Conservation (phyloP, 129 eudicot genomes). For the Gnaphalium uliginosum region DNA sequence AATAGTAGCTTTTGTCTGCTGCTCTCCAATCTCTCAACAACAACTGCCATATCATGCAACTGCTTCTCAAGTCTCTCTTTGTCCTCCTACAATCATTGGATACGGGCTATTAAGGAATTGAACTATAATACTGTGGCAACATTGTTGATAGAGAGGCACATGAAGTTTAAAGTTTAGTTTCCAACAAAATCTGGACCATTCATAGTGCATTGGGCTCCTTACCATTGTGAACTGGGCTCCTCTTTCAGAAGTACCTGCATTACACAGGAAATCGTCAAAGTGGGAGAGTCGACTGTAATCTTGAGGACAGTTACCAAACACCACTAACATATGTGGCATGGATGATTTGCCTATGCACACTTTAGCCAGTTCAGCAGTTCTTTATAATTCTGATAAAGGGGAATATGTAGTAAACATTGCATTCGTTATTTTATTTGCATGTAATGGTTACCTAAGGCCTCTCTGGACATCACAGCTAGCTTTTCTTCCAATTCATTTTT, state of each 20-base stretch:
- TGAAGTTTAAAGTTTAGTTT: neutral
- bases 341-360: neutral
- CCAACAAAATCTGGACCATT: constrained; percentile 8
- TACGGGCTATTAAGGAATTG: neutral
- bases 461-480: constrained; percentile 53
- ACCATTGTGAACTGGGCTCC: constrained; percentile 58
- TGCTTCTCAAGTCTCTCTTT: constrained; percentile 83
- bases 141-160: neutral
- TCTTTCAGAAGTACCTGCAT: constrained; percentile 52
- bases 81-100: constrained; percentile 63
- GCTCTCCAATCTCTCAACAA: constrained; percentile 83
- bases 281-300: neutral
- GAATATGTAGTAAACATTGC: neutral
- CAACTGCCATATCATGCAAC: constrained; percentile 93
- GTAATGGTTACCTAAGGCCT: constrained; percentile 56
- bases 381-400: neutral
- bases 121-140: neutral
- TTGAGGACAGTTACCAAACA: neutral
- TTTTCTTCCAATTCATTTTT: constrained; percentile 82
- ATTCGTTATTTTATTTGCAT: neutral
- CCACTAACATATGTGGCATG: neutral
- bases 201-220: constrained; percentile 32
- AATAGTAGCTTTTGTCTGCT: constrained; percentile 84
- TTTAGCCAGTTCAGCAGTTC: neutral
- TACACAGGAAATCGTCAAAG: constrained; percentile 12